Conservation (phyloP, 352 stramenopile species). For the Pythium plurisporium region DNA sequence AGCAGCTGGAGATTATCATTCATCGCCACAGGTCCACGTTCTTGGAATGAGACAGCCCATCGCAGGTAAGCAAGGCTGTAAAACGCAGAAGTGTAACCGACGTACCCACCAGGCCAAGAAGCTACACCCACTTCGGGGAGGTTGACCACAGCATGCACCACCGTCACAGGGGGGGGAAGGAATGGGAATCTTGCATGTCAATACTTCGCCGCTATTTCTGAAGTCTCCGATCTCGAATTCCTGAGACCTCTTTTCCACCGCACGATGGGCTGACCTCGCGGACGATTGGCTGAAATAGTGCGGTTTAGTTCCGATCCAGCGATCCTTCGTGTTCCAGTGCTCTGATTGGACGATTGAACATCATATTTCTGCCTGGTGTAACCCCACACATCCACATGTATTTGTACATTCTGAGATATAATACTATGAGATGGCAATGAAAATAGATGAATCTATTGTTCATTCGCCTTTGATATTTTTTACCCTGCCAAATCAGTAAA, state of each 20-base stretch:
- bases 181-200: too few relatives aligned
- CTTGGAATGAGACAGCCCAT: slow-evolving; percentile 11
- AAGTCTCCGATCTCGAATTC: slow-evolving; percentile 6
- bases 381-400: not conserved
- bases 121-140: too few relatives aligned
- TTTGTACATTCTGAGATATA: not conserved
- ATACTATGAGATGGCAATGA: too few relatives aligned
- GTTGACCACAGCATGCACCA: too few relatives aligned
- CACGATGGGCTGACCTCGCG: slow-evolving; percentile 2
- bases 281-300: slow-evolving; percentile 18
- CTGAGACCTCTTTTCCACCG: slow-evolving; percentile 14
- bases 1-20: slow-evolving; percentile 2
- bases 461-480: not conserved
- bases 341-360: slow-evolving; percentile 14
- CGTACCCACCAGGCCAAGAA: too few relatives aligned
- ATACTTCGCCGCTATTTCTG: slow-evolving; percentile 5
- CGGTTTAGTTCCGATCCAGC: slow-evolving; percentile 5
- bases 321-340: not conserved
- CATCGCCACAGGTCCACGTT: too few relatives aligned
- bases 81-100: too few relatives aligned
- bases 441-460: too few relatives aligned
- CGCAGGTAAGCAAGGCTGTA: too few relatives aligned
- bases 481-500: not conserved
- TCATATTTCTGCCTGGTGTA: slow-evolving; percentile 20
- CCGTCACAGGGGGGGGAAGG: too few relatives aligned